Evolutionary conservation across 2,329 filamentous ascomycete species (phyloP).

Genomic region (Colletotrichum shisoi): DNA sequence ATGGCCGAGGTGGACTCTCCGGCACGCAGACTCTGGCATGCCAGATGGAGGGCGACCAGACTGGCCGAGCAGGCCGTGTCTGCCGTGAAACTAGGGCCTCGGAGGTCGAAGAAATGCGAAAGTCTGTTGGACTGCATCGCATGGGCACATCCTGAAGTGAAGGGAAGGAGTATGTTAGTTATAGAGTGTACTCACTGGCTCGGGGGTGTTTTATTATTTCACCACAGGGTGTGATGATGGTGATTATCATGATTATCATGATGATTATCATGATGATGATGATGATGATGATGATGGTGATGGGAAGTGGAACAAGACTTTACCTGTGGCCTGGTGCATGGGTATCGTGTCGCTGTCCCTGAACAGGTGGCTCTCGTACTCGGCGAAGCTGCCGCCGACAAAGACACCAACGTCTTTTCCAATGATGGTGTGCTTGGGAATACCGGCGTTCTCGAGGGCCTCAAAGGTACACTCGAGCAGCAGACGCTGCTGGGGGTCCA

Average conservation of each 20-base stretch:
- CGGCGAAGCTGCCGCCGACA: conserved; percentile 57
- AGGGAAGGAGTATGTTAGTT: conserved; percentile 35
- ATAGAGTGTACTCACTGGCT: too few species aligned
- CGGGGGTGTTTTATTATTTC: too few species aligned
- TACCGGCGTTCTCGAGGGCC: conserved; percentile 61
- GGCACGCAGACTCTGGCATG: conserved; percentile 57
- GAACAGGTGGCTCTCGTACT: conserved; percentile 58
- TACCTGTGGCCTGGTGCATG: conserved; percentile 62
- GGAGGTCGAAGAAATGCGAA: conserved; percentile 64
- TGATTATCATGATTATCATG: too few species aligned
- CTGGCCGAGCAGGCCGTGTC: conserved; percentile 63
- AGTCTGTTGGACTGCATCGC: conserved; percentile 64
- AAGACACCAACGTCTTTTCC: conserved; percentile 61
- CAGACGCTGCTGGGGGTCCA: conserved; percentile 64
- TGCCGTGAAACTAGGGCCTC: conserved; percentile 61
- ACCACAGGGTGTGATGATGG: too few species aligned
- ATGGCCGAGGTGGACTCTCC: conserved; percentile 58
- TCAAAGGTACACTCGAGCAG: conserved; percentile 64
- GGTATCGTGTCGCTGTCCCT: conserved; percentile 57
- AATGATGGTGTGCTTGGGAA: conserved; percentile 57
- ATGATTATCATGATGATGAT: too few species aligned
- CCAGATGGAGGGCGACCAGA: conserved; percentile 59
- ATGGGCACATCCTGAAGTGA: conserved; percentile 55
- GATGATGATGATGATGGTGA: too few species aligned
- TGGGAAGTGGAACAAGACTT: conserved; percentile 31